phyloP scores from a whole-genome alignment of 2,329 filamentous ascomycete genomes.

The Alternaria triticina region DNA sequence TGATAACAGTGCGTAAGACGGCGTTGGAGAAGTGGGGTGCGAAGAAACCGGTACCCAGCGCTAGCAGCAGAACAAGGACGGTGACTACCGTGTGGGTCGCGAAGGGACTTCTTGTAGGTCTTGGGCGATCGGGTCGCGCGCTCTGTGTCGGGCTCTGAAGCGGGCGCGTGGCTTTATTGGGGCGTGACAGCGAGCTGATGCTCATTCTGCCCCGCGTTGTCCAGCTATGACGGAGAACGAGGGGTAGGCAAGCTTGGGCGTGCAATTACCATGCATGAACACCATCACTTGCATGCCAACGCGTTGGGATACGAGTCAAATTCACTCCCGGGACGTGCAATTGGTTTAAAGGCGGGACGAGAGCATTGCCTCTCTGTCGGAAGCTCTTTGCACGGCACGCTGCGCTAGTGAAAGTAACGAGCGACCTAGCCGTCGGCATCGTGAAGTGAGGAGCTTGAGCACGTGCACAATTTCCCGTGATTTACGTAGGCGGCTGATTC shows the following conservation, averaged over 20 bases:
- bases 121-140: background rate
- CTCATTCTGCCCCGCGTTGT: slow-evolving; percentile 24
- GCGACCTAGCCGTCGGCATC: slow-evolving; percentile 1
- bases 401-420: slow-evolving; percentile 19
- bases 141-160: slow-evolving; percentile 3
- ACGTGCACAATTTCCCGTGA: background rate
- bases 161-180: slow-evolving; percentile 21
- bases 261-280: slow-evolving; percentile 23
- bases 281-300: slow-evolving; percentile 18
- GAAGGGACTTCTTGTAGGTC: slow-evolving; percentile 6
- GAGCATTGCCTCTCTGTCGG: background rate
- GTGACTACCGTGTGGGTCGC: slow-evolving; percentile 34
- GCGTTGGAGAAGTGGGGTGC: slow-evolving; percentile 46
- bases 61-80: slow-evolving; percentile 42
- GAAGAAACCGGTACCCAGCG: slow-evolving; percentile 44
- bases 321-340: slow-evolving; percentile 1
- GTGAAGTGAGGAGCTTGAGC: slow-evolving; percentile 4
- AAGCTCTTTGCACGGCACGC: slow-evolving; percentile 2
- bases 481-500: slow-evolving; percentile 30
- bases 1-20: slow-evolving; percentile 33
- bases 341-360: slow-evolving; percentile 10
- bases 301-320: slow-evolving; percentile 1
- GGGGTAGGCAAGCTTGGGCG: slow-evolving; percentile 18
- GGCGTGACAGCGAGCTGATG: slow-evolving; percentile 10
- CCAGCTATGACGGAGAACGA: slow-evolving; percentile 26